Conservation (phyloP, 495 filamentous ascomycete genomes). For the Neurospora cerealis region DNA sequence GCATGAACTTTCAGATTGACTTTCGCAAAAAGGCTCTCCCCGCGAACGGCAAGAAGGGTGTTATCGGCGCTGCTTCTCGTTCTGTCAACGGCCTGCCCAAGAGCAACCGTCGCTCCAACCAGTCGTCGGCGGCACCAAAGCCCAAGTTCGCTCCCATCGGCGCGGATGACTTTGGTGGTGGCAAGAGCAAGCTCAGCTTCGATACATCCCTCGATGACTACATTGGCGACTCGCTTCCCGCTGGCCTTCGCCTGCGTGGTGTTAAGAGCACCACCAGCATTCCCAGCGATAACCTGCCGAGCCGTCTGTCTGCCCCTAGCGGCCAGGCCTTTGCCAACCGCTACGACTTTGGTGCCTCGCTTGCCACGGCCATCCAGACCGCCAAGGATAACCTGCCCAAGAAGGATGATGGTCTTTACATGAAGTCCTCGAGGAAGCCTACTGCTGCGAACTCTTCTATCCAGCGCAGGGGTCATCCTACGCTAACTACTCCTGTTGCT, state of each 20-base stretch:
- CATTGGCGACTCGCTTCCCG: conserved; percentile 36
- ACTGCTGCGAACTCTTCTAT: conserved; percentile 7
- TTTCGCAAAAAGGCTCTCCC: conserved; percentile 67
- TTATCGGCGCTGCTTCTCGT: conserved; percentile 42
- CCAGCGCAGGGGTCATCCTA: neutral
- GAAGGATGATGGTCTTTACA: conserved; percentile 39
- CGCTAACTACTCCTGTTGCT: neutral
- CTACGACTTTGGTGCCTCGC: conserved; percentile 87
- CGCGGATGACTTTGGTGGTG: conserved; percentile 63
- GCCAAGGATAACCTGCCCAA: conserved; percentile 44
- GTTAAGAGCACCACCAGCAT: conserved; percentile 36
- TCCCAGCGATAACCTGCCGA: conserved; percentile 38
- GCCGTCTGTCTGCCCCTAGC: conserved; percentile 43
- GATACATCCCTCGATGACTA: conserved; percentile 44
- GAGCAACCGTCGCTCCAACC: conserved; percentile 53
- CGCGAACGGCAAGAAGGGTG: conserved; percentile 43
- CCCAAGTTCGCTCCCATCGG: conserved; percentile 54
- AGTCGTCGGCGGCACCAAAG: conserved; percentile 29
- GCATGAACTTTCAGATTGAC: conserved; percentile 82
- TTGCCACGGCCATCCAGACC: conserved; percentile 70
- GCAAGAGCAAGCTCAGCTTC: conserved; percentile 45
- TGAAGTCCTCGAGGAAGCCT: conserved; percentile 35
- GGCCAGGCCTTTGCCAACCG: conserved; percentile 79
- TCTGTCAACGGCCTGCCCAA: conserved; percentile 57
- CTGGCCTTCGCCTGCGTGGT: conserved; percentile 40